These are phyloP conservation scores for Trametes cinnabarina DNA, from an alignment of 768 basidiomycete genomes.

Conservation along the genomic window DNA sequence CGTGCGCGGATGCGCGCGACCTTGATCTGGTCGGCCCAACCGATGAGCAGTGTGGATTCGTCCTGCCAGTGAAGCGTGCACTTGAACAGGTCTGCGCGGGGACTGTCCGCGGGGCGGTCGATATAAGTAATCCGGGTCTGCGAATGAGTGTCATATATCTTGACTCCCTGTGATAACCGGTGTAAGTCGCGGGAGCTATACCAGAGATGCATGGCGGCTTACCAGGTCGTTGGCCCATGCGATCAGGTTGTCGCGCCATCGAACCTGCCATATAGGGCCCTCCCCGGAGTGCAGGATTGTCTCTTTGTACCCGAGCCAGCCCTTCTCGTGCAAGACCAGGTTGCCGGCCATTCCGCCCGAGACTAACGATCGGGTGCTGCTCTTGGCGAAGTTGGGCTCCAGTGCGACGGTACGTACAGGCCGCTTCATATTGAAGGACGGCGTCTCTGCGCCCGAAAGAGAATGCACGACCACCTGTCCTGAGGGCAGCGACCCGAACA, in stretches of 20 bases:
- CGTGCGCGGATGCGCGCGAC: constrained; percentile 77
- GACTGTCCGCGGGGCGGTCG: constrained; percentile 76
- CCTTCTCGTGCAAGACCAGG: constrained; percentile 87
- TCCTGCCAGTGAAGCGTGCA: constrained; percentile 92
- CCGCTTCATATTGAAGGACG: constrained; percentile 86
- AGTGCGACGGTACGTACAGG: constrained; percentile 88
- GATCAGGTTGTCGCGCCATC: constrained; percentile 84
- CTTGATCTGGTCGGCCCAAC: constrained; percentile 93
- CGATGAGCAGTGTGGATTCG: constrained; percentile 84
- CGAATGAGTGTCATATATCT: constrained; percentile 83
- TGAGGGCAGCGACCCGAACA: constrained; percentile 32
- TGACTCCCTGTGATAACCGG: constrained; percentile 67
- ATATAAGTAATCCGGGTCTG: constrained; percentile 82
- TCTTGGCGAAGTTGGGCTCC: constrained; percentile 87
- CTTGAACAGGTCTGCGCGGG: constrained; percentile 93
- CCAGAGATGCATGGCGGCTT: constrained; percentile 25
- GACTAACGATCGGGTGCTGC: constrained; percentile 73
- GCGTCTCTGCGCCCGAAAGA: constrained; percentile 71
- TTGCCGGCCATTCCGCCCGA: constrained; percentile 91
- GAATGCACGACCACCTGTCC: constrained; percentile 92
- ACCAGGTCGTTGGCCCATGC: constrained; percentile 97
- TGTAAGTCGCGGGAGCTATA: not conserved
- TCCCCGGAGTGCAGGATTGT: constrained; percentile 79
- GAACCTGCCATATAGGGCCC: constrained; percentile 90
- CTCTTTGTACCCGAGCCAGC: constrained; percentile 95